phyloP scores from a whole-genome alignment of 352 stramenopile species.

The Globisporangium nagaii region DNA sequence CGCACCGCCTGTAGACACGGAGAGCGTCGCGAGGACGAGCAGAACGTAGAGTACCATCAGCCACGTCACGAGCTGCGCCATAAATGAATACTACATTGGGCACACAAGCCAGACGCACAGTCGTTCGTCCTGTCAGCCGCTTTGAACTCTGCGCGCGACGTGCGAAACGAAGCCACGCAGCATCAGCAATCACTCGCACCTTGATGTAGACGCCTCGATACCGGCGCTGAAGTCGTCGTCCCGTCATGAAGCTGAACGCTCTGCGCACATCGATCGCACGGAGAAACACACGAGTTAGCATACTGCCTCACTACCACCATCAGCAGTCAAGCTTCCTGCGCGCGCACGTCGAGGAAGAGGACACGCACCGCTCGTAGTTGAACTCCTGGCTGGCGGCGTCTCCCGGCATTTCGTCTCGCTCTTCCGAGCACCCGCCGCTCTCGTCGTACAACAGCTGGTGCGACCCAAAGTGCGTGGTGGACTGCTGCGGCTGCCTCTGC shows the following conservation, averaged over 20 bases:
- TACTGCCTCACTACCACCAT: too few relatives aligned
- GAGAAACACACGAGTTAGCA: not conserved
- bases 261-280: constrained; percentile 20
- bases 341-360: not conserved
- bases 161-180: too few relatives aligned
- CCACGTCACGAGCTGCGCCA: constrained; percentile 28
- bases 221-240: constrained; percentile 24
- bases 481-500: not conserved
- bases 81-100: constrained; percentile 20
- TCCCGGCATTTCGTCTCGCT: not conserved
- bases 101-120: too few relatives aligned
- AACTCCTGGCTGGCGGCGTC: not conserved
- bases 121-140: too few relatives aligned
- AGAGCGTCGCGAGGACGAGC: constrained; percentile 19
- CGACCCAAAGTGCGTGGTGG: too few relatives aligned
- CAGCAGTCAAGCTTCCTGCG: too few relatives aligned
- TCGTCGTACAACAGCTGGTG: not conserved
- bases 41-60: constrained; percentile 31
- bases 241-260: constrained; percentile 31
- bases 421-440: not conserved
- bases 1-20: constrained; percentile 8
- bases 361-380: constrained; percentile 7
- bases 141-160: too few relatives aligned
- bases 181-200: too few relatives aligned
- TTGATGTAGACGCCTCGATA: constrained; percentile 38